Percentiles rank a stretch among this genome's conserved stretches.
phyloP scores from a whole-genome alignment of 164 flowering plant genomes.

The Liquidambar formosana region DNA sequence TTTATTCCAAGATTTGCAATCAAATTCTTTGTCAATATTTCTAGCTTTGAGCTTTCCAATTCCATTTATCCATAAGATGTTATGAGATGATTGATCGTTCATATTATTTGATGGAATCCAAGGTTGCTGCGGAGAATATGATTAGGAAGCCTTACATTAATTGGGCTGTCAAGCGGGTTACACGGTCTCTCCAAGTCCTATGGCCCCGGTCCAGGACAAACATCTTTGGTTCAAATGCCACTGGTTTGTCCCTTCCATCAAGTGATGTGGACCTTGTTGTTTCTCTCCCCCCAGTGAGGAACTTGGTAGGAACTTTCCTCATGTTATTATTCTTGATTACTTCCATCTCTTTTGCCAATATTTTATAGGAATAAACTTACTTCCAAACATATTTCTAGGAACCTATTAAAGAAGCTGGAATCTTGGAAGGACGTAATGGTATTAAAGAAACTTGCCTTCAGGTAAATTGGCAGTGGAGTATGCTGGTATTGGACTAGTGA shows the following conservation, averaged over 20 bases:
- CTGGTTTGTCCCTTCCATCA: slow-evolving; percentile 90
- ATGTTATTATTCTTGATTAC: neutral
- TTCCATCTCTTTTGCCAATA: neutral
- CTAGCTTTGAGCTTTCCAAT: neutral
- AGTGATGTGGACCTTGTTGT: slow-evolving; percentile 99
- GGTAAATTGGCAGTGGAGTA: slow-evolving; percentile 39
- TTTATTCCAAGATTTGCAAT: neutral
- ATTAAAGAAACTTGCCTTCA: slow-evolving; percentile 98
- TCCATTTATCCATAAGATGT: neutral
- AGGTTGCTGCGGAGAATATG: slow-evolving; percentile 88
- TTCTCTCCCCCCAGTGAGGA: slow-evolving; percentile 96
- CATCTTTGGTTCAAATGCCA: slow-evolving; percentile 90
- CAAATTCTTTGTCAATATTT: neutral
- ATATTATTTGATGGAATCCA: slow-evolving; percentile 16
- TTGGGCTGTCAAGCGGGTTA: slow-evolving; percentile 96
- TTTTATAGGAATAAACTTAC: slow-evolving; percentile 5
- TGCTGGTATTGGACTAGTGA: neutral
- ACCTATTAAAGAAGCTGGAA: slow-evolving; percentile 99
- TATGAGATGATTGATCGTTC: slow-evolving; percentile 13
- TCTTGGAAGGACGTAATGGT: slow-evolving; percentile 97
- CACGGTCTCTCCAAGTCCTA: slow-evolving; percentile 89
- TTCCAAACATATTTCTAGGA: slow-evolving; percentile 46
- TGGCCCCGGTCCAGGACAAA: slow-evolving; percentile 97
- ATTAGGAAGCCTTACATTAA: slow-evolving; percentile 78
- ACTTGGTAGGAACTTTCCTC: slow-evolving; percentile 59